Base-by-base conservation (phyloP, 768 basidiomycete species). In the button mushroom (Agaricus bisporus) region DNA sequence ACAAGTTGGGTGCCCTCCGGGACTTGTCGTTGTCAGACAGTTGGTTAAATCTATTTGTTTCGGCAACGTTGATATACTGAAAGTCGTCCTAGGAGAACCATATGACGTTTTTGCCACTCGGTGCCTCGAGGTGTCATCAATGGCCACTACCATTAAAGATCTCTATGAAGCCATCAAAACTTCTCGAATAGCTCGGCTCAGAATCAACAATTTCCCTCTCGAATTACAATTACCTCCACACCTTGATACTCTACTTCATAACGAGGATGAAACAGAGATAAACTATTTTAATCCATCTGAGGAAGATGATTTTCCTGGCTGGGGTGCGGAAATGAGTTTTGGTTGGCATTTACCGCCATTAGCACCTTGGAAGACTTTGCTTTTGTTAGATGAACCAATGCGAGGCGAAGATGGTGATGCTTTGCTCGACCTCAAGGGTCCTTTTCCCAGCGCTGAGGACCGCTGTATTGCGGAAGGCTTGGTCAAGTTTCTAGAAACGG, bases 311-410 rank as follows among this genome's bases (percentile, higher is more conserved):
- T 62, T 59, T 38, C 69, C 72, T 43, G 68, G 70, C 6, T 89
- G 90, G 88, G 86, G 85, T 15, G 75, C 73, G 36, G 85, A 85
- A 50, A 75, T 89, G 66, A 74, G 76, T 59, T 73, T 82, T 51
- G 88, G 88, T 2, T 91, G 86, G 86, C 76, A 77, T 43, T 71
- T 92, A 2, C 83, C 88, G 8, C 70, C 79, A 15, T 75, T 98
- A 20, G 76, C 82, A 14, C 95, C 95, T 5, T 98, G 95, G 95
- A 97, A 97, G 64, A 88, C 91, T 18, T 65, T 98, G 14, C 69
- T 98, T 5, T 76, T 93, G 14, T 63, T 95, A 14, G 86, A 91
- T 49, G 53, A 54, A 47, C 17, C 17, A 11, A 79, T 60, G 32
- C 72, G 77, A 14, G 74, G 75, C 14, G 79, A 76, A 25, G 63